Base-by-base conservation (phyloP, 2,329 filamentous ascomycete genomes). In the Sodiomyces alkalinus region DNA sequence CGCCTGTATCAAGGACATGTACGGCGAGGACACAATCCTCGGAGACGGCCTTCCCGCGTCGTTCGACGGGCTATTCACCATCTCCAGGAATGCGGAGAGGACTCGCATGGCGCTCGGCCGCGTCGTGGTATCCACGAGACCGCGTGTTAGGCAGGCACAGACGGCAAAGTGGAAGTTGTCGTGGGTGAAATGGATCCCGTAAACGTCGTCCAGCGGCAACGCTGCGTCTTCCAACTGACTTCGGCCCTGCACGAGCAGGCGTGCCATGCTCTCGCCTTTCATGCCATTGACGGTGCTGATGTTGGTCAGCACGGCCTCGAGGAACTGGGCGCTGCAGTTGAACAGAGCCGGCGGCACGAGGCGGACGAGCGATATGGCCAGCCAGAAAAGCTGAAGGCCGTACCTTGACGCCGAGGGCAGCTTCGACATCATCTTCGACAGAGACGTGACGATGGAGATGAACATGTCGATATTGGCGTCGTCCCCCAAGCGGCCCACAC, bases 341-440 rank as follows among this genome's bases (percentile, higher is more conserved):
- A 78, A 79, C 2, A 79, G 57, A 21, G 51, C 55, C 5, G 64
- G 54, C 4, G 74, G 74, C 11, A 77, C 69, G 3, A 79, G 60
- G 6, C 74, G 63, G 15, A 79, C 57, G 1, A 80, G 55, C 3
- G 73, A 76, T 38, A 79, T 67, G 7, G 72, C 73, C 19, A 80
- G 55, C 74, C 74, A 80, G 45, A 80, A 80, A 5, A 80, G 55
- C 41, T 80, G 74, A 19, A 76, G 51, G 1, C 74, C 71, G 41
- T 80, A 80, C 18, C 74, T 64, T 17, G 74, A 80, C 7, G 72
- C 63, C 3, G 70, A 66, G 5, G 70, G 69, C 13, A 80, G 58
- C 42, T 79, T 78, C 11, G 67, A 59, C 61, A 79, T 75, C 73
- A 80, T 78, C 45, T 76, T 78, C 8, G 74, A 75, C 24, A 80